phyloP scores from a whole-genome alignment of 345 rosid species.

The Luvunga scandens region DNA sequence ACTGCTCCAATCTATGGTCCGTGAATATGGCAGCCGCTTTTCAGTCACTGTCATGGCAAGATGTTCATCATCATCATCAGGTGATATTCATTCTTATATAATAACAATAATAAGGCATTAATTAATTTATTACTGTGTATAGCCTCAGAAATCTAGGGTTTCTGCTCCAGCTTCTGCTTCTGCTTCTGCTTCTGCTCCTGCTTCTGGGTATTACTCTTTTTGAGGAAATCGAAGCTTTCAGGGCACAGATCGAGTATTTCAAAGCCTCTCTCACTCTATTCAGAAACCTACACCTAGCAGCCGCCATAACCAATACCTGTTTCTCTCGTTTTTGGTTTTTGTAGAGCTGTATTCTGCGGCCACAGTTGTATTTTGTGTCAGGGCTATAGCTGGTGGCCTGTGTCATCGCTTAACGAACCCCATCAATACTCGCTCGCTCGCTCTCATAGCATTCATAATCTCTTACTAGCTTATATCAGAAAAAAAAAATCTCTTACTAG shows the following conservation, averaged over 20 bases:
- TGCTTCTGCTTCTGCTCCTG: background rate
- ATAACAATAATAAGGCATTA: background rate
- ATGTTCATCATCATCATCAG: conserved; percentile 37
- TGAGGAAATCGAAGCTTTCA: conserved; percentile 24
- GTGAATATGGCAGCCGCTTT: conserved; percentile 96
- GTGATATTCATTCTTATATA: conserved; percentile 23
- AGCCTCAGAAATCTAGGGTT: conserved; percentile 40
- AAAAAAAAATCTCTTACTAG: too few relatives aligned
- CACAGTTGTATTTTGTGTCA: conserved; percentile 20
- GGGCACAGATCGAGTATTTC: conserved; percentile 34
- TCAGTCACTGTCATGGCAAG: conserved; percentile 80
- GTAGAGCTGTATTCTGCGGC: conserved; percentile 39
- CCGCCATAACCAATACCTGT: conserved; percentile 37
- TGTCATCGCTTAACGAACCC: background rate
- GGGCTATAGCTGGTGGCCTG: conserved; percentile 8
- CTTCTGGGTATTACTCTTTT: conserved; percentile 14
- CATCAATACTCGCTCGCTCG: background rate
- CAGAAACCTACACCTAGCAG: conserved; percentile 21
- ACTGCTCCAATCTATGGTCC: conserved; percentile 94
- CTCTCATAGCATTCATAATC: too few relatives aligned
- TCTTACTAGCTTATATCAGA: too few relatives aligned
- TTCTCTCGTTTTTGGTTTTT: conserved; percentile 14
- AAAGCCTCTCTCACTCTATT: conserved; percentile 13
- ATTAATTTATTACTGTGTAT: background rate
- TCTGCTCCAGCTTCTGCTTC: conserved; percentile 1